These are phyloP conservation scores for Irpex sp. DNA, from an alignment of 1,284 basidiomycete species.

Conservation along the genomic window DNA sequence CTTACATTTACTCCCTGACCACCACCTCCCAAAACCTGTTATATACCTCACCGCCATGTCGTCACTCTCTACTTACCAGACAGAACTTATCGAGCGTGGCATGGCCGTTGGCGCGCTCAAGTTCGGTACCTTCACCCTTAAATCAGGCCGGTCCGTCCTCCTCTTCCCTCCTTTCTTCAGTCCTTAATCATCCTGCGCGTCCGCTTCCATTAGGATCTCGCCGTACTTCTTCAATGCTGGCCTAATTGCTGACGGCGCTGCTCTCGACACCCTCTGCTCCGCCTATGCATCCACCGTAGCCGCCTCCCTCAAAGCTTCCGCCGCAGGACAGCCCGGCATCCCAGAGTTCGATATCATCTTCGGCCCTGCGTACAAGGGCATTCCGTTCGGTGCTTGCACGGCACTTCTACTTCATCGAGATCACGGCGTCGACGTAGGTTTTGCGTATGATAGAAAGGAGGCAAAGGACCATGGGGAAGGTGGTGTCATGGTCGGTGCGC, in stretches of 20 bases:
- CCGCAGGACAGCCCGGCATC: constrained; percentile 35
- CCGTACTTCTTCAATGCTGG: constrained; percentile 99
- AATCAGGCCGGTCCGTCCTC: constrained; percentile 84
- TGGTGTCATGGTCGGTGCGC: constrained; percentile 87
- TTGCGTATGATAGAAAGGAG: constrained; percentile 95
- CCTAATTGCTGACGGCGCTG: constrained; percentile 77
- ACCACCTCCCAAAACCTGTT: too few relatives aligned
- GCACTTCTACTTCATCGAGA: constrained; percentile 72
- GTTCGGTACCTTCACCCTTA: constrained; percentile 89
- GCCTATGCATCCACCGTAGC: constrained; percentile 86
- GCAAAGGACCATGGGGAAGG: constrained; percentile 96
- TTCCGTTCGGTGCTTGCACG: constrained; percentile 89
- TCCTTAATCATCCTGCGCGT: not conserved
- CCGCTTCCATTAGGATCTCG: constrained; percentile 53
- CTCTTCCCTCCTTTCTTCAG: constrained; percentile 3
- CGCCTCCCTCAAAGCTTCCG: constrained; percentile 32
- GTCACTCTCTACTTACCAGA: constrained; percentile 34
- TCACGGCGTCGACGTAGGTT: constrained; percentile 70
- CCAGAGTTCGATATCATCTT: constrained; percentile 89
- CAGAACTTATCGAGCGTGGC: constrained; percentile 43
- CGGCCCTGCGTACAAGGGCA: constrained; percentile 98
- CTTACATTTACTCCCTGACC: too few relatives aligned
- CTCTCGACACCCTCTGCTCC: constrained; percentile 77
- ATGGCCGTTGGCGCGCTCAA: constrained; percentile 69
- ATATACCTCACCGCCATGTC: constrained; percentile 14